Percentiles rank a stretch among this genome's conserved stretches.
phyloP scores from a whole-genome alignment of 106 monocot genomes.

The Posidonia australis region DNA sequence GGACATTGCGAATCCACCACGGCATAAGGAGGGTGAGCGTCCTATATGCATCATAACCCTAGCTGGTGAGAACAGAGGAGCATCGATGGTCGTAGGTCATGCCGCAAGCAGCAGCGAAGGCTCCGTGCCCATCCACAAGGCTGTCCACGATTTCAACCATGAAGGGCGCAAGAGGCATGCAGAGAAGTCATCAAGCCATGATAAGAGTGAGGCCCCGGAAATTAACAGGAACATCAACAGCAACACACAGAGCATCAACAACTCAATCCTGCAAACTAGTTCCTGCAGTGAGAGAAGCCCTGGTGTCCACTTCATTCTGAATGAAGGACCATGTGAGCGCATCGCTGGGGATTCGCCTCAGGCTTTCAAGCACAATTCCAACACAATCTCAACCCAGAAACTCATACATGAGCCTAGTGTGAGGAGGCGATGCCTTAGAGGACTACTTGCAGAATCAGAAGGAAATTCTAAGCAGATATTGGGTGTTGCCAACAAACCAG shows the following conservation, averaged over 20 bases:
- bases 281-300: slow-evolving; percentile 10
- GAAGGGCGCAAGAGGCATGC: slow-evolving; percentile 3
- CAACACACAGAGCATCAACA: slow-evolving; percentile 20
- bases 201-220: not conserved
- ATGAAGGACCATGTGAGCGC: not conserved
- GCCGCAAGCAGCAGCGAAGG: not conserved
- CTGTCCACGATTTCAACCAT: not conserved
- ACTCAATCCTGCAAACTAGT: slow-evolving; percentile 16
- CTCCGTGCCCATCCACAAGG: slow-evolving; percentile 1
- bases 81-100: slow-evolving; percentile 41
- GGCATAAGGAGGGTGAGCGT: slow-evolving; percentile 14
- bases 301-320: slow-evolving; percentile 11
- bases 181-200: slow-evolving; percentile 5
- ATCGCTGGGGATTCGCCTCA: not conserved
- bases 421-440: slow-evolving; percentile 70
- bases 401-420: slow-evolving; percentile 28
- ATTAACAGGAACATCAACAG: slow-evolving; percentile 14
- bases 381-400: slow-evolving; percentile 13
- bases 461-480: no score
- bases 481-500: no score
- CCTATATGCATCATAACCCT: slow-evolving; percentile 48
- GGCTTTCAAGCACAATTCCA: slow-evolving; percentile 11
- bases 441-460: slow-evolving; percentile 58
- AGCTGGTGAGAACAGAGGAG: slow-evolving; percentile 74
- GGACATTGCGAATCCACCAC: slow-evolving; percentile 11